phyloP scores from a whole-genome alignment of 2,329 filamentous ascomycete genomes.

The Calonectria pseudoreteaudii region DNA sequence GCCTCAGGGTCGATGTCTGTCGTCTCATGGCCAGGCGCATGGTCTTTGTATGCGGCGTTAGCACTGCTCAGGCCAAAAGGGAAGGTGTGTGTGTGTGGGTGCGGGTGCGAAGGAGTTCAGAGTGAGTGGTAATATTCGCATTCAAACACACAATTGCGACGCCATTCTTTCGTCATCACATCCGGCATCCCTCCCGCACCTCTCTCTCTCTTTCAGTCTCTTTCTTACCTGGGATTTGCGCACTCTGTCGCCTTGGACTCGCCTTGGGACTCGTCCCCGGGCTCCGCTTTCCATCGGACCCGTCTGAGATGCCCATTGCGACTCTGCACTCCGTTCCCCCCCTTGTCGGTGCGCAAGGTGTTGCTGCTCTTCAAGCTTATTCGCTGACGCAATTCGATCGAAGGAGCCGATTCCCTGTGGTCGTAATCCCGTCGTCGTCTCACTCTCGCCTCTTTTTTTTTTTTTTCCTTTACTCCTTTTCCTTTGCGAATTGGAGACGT shows the following conservation, averaged over 20 bases:
- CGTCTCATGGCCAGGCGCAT: background rate
- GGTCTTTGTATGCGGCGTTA: background rate
- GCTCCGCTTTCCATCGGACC: conserved; percentile 11
- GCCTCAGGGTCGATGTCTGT: background rate
- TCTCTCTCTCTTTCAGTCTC: background rate
- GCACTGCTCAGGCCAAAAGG: background rate
- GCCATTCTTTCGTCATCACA: background rate
- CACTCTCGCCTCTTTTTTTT: background rate
- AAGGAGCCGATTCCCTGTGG: background rate
- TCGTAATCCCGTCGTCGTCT: background rate
- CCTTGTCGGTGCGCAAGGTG: background rate
- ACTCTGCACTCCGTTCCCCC: background rate
- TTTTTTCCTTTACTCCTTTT: too few species aligned
- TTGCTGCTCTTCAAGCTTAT: background rate
- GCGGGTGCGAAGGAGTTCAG: background rate
- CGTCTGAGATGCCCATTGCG: conserved; percentile 18
- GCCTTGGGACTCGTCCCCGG: conserved; percentile 17
- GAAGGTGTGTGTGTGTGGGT: too few species aligned
- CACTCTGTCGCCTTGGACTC: background rate
- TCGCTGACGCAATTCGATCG: background rate
- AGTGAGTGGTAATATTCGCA: background rate
- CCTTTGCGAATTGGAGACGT: background rate
- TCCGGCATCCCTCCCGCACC: background rate
- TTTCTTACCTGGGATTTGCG: conserved; percentile 3
- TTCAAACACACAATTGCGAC: background rate